Conservation (phyloP, 176 grass and related monocot genomes). For the Guadua angustifolia region DNA sequence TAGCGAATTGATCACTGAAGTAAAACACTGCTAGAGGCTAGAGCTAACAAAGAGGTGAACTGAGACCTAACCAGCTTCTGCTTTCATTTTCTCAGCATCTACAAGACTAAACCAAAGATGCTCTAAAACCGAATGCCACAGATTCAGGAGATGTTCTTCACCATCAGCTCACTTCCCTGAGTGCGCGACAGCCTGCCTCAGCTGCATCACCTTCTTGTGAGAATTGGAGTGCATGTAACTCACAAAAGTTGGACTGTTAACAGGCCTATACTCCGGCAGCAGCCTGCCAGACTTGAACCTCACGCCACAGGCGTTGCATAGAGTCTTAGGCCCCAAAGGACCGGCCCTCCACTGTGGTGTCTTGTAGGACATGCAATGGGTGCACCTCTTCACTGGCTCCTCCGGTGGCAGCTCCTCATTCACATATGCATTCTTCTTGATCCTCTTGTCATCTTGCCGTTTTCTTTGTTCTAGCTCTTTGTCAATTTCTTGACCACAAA, state of each 20-base stretch:
- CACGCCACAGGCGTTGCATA: conserved; percentile 83
- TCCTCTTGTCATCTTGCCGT: conserved; percentile 41
- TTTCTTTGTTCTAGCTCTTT: conserved; percentile 35
- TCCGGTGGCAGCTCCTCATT: conserved; percentile 27
- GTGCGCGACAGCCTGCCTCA: conserved; percentile 61
- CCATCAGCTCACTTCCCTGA: conserved; percentile 37
- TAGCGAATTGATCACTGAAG: conserved; percentile 40
- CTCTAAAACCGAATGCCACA: conserved; percentile 19
- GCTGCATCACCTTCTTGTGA: conserved; percentile 95
- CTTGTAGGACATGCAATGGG: conserved; percentile 78
- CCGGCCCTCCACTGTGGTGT: conserved; percentile 82
- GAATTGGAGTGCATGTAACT: conserved; percentile 91
- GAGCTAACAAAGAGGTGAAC: conserved; percentile 44
- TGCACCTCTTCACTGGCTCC: conserved; percentile 57
- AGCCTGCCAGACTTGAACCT: conserved; percentile 84
- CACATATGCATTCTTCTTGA: conserved; percentile 34
- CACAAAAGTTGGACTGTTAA: conserved; percentile 91
- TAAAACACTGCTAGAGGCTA: conserved; percentile 35
- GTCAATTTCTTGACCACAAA: conserved; percentile 38
- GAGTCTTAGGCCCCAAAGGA: conserved; percentile 73
- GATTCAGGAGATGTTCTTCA: conserved; percentile 7
- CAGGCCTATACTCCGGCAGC: conserved; percentile 89
- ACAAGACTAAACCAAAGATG: conserved; percentile 37
- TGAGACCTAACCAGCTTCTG: conserved; percentile 31
- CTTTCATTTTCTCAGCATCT: conserved; percentile 27